Evolutionary conservation across 2,329 filamentous ascomycete species (phyloP).

Genomic region (Ophiostoma angusticollis): DNA sequence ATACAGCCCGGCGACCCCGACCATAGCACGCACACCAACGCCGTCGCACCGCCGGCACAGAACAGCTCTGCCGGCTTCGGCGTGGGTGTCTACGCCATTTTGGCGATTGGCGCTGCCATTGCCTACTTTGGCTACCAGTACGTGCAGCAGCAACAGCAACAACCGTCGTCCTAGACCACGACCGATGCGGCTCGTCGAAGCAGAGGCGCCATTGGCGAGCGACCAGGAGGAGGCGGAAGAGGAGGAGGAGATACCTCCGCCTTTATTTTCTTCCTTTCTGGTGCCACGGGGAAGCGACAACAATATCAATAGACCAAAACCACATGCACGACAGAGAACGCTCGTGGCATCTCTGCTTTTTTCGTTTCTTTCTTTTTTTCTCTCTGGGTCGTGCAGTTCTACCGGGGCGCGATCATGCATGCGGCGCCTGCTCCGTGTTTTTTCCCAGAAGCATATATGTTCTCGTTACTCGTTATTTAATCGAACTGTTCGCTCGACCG

Average conservation of each 20-base stretch:
- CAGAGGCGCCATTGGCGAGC: not conserved
- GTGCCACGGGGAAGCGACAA: no score
- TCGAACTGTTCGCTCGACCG: no score
- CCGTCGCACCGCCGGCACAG: conserved; percentile 36
- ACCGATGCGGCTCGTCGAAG: no score
- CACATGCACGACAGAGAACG: not conserved
- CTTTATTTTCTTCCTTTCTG: not conserved
- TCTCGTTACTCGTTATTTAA: no score
- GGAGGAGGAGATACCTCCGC: not conserved
- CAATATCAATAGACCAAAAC: not conserved
- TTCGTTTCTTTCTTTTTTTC: not conserved
- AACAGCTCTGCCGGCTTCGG: conserved; percentile 48
- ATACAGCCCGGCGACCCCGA: conserved; percentile 61
- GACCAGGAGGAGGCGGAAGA: not conserved
- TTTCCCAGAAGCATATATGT: no score
- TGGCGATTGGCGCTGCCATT: conserved; percentile 62
- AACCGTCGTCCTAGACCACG: conserved; percentile 5
- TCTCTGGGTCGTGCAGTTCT: not conserved
- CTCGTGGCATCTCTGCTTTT: not conserved
- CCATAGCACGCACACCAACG: conserved; percentile 44
- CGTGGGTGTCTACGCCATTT: conserved; percentile 66
- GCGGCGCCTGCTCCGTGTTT: no score
- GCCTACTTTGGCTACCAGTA: conserved; percentile 82
- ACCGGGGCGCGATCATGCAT: no score
- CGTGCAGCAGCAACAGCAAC: conserved; percentile 44